Evolutionary conservation across 2,329 filamentous ascomycete species (phyloP).

Genomic region (Pleomassaria siparia): DNA sequence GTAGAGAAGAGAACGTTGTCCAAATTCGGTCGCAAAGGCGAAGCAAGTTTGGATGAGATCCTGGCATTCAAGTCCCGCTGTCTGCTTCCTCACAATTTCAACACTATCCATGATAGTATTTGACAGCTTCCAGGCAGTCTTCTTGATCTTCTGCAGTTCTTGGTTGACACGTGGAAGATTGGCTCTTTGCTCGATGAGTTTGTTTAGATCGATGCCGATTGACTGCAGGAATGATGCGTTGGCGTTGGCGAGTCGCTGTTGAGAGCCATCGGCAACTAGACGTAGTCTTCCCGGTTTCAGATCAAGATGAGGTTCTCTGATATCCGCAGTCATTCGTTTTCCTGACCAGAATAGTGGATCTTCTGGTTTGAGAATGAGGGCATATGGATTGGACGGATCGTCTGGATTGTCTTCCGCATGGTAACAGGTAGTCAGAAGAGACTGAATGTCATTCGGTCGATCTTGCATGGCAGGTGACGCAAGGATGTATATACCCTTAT

Average conservation of each 20-base stretch:
- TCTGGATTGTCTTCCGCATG: constrained; percentile 69
- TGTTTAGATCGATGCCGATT: constrained; percentile 82
- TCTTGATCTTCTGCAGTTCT: constrained; percentile 89
- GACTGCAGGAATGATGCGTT: constrained; percentile 73
- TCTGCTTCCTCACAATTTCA: constrained; percentile 85
- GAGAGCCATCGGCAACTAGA: constrained; percentile 84
- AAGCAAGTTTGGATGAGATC: constrained; percentile 98
- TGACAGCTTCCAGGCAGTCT: constrained; percentile 92
- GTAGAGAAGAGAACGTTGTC: constrained; percentile 88
- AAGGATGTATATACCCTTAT: constrained; percentile 73
- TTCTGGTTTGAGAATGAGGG: constrained; percentile 83
- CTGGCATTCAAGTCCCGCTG: constrained; percentile 80
- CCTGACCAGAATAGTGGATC: constrained; percentile 79
- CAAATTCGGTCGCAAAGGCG: constrained; percentile 98
- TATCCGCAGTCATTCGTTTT: constrained; percentile 67
- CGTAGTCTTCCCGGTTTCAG: constrained; percentile 84
- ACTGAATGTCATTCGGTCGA: constrained; percentile 78
- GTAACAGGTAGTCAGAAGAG: constrained; percentile 79
- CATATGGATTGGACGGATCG: constrained; percentile 77
- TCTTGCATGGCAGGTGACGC: constrained; percentile 78
- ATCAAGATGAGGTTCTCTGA: constrained; percentile 79
- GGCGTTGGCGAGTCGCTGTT: constrained; percentile 75
- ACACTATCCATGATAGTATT: constrained; percentile 99
- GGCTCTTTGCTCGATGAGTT: constrained; percentile 87
- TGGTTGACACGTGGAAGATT: constrained; percentile 91